A percentile compares a stretch with the other conserved stretches of the same genome.
These are phyloP conservation scores for Scheffersomyces insectosa DNA, from an alignment of 1,139 yeast genomes.

Conservation along the genomic window DNA sequence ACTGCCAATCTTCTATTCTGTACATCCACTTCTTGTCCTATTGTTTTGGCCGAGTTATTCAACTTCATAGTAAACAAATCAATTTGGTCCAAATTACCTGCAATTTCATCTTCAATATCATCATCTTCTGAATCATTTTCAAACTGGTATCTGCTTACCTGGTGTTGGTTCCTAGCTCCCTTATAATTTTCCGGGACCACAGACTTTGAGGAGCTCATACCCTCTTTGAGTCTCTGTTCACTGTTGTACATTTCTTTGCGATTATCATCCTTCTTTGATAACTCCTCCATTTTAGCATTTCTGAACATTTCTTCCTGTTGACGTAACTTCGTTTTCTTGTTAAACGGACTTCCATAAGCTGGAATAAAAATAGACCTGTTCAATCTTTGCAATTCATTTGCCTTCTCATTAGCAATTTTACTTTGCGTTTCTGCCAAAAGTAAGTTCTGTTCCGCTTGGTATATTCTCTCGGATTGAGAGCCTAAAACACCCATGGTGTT, in stretches of 20 bases:
- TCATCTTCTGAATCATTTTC: slow-evolving; percentile 61
- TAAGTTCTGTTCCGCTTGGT: slow-evolving; percentile 75
- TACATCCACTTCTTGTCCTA: slow-evolving; percentile 49
- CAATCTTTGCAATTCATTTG: slow-evolving; percentile 73
- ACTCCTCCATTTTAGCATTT: slow-evolving; percentile 62
- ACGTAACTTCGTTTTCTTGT: slow-evolving; percentile 71
- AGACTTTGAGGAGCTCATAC: slow-evolving; percentile 41
- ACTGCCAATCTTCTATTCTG: slow-evolving; percentile 51
- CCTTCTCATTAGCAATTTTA: slow-evolving; percentile 80
- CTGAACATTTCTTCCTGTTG: slow-evolving; percentile 75
- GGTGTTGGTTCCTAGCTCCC: slow-evolving; percentile 47
- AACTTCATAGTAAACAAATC: slow-evolving; percentile 44
- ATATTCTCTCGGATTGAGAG: slow-evolving; percentile 83
- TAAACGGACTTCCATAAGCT: slow-evolving; percentile 83
- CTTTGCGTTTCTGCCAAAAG: slow-evolving; percentile 81
- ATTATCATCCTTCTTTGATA: slow-evolving; percentile 44
- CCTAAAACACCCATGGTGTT: slow-evolving; percentile 92
- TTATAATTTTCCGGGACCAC: slow-evolving; percentile 50
- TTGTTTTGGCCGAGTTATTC: slow-evolving; percentile 43
- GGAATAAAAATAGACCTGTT: slow-evolving; percentile 85
- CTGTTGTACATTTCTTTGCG: slow-evolving; percentile 46
- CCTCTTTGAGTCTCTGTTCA: slow-evolving; percentile 47
- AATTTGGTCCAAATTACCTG: slow-evolving; percentile 54
- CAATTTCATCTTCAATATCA: slow-evolving; percentile 58
- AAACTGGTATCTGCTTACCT: slow-evolving; percentile 51